phyloP scores from a whole-genome alignment of 2,329 filamentous ascomycete genomes.

The Rachicladosporium sp. region DNA sequence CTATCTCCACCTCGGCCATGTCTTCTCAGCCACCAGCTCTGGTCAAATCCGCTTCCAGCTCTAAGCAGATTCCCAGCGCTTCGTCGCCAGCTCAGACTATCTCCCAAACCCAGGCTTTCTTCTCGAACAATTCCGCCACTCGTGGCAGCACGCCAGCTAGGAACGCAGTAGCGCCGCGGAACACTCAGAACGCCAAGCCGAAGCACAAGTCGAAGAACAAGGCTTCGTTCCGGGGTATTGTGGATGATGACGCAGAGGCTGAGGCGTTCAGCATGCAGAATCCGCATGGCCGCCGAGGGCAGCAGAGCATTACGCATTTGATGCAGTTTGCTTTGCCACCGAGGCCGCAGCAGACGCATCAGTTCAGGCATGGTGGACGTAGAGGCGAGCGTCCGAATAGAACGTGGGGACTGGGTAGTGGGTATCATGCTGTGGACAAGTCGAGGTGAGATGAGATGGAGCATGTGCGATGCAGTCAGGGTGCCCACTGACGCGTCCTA shows the following conservation, averaged over 20 bases:
- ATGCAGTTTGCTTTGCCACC: constrained; percentile 81
- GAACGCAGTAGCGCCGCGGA: constrained; percentile 45
- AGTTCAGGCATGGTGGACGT: constrained; percentile 28
- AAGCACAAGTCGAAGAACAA: constrained; percentile 75
- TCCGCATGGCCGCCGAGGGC: constrained; percentile 57
- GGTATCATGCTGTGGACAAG: constrained; percentile 84
- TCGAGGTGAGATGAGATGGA: constrained; percentile 47
- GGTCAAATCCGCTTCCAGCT: constrained; percentile 14
- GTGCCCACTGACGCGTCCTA: constrained; percentile 21
- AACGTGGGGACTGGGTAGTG: constrained; percentile 75
- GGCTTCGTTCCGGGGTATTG: constrained; percentile 42
- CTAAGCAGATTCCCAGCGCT: constrained; percentile 25
- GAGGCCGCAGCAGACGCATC: constrained; percentile 45
- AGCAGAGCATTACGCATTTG: constrained; percentile 92
- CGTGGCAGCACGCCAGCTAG: constrained; percentile 21
- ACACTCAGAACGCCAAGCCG: constrained; percentile 62
- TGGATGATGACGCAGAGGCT: constrained; percentile 78
- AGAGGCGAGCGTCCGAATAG: constrained; percentile 50
- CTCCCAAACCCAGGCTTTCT: constrained; percentile 30
- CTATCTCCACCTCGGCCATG: constrained; percentile 19
- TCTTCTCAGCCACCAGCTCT: constrained; percentile 29
- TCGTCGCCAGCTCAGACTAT: constrained; percentile 27
- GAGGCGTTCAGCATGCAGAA: constrained; percentile 39
- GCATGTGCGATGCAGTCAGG: not conserved
- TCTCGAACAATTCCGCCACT: constrained; percentile 32